Evolutionary conservation across 2,329 filamentous ascomycete genomes (phyloP), one percentile per base, ranked within the genome.

Genomic region (Chaetothyriales sp.): DNA sequence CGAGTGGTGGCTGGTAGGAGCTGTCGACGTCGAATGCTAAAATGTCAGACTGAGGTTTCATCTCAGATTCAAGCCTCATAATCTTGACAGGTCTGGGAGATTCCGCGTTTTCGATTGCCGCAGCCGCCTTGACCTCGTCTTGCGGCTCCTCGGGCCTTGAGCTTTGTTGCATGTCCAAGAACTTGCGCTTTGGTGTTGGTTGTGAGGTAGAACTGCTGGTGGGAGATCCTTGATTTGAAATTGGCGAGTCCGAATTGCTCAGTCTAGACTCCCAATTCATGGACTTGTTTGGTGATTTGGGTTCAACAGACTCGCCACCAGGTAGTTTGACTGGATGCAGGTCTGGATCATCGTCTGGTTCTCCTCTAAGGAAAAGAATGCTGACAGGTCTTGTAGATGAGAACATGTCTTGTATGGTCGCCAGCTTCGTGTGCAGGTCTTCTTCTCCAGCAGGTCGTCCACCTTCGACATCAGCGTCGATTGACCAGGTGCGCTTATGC

Each of bases 401-500:
- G 52, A 73, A 72, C 71, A 72, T 73, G 44, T 71, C 69, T 54
- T 72, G 68, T 64, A 73, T 64, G 53, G 63, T 65, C 25, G 62
- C 60, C 20, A 73, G 61, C 56, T 71, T 72, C 44, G 67, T 62
- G 46, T 71, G 69, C 5, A 73, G 61, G 54, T 73, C 71, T 51
- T 73, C 71, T 56, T 72, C 70, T 9, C 56, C 59, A 10, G 56
- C 53, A 25, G 58, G 51, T 47, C 55, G 59, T 25, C 48, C 49
- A 61, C 60, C 68, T 5, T 74, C 72, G 37, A 68, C 70, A 29
- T 70, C 70, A 5, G 90, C 95, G 20, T 88, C 89, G 77, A 94
- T 87, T 8, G 90, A 95, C 89, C 89, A 95, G 0, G 89, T 94
- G 54, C 90, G 77, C 69, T 94, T 94, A 69, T 95, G 89, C 67